Evolutionary conservation across 2,329 filamentous ascomycete genomes (phyloP), one percentile per base, ranked within the genome.

Genomic region (Penicillium sp.): DNA sequence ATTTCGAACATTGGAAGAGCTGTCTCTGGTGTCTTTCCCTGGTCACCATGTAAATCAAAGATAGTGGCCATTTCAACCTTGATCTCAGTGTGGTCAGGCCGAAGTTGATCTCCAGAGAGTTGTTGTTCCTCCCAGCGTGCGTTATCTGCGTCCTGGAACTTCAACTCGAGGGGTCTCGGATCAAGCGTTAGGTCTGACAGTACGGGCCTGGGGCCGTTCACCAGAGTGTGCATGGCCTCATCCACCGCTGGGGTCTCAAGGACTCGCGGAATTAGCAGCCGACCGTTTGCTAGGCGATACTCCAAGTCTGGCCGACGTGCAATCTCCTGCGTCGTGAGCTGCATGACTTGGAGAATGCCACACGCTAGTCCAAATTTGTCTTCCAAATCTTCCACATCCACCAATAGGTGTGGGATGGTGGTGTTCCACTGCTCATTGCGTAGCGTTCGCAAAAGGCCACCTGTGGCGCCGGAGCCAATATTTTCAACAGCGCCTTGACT

Each of bases 381-480:
- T 16, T 57, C 37, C 32, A 59, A 13, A 31, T 61, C 60, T 5
- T 56, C 43, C 10, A 26, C 43, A n/a, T 59, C 56, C 2, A 68
- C 57, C 14, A 62, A 56, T 1, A 68, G 24, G 6, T 67, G 63
- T 1, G 64, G 58, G 20, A 69, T 59, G 2, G 50, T 58, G 3
- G 63, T 53, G 34, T 48, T 56, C 38, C 61, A 61, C 11, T 64
- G 50, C 43, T 69, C 67, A 40, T 66, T 65, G 47, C 67, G 63
- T 3, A 69, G 52, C 9, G 64, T 64, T 18, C 67, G 64, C 37
- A 67, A 26, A n/a, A 69, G 58, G 10, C 64, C 66, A 8, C 58
- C 50, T 4, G 60, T 61, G 0, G 64, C 61, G 20, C 62, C 64
- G 39, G 57, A 63, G 9, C 47, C 66, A 26, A 54, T 50, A 37